A percentile compares a stretch with the other conserved stretches of the same genome.
Evolutionary conservation across 2,329 filamentous ascomycete genomes (phyloP).

Genomic region (Neonectria coccinea): DNA sequence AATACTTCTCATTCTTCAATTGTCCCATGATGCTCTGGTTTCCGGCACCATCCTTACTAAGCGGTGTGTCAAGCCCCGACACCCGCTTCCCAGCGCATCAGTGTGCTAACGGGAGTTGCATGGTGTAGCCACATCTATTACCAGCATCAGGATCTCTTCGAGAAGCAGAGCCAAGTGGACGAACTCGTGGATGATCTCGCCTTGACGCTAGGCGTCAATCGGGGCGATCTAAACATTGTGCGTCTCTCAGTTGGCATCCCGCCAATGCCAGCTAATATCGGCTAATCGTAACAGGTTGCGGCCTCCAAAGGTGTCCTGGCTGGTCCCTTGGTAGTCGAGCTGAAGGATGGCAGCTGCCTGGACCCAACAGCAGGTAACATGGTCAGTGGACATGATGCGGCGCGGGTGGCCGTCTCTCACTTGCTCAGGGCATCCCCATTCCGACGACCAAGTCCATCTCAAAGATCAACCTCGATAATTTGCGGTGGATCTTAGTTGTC

Average conservation of each 20-base stretch:
- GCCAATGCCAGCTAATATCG: not conserved
- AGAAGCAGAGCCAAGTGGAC: conserved; percentile 76
- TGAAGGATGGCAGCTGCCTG: conserved; percentile 57
- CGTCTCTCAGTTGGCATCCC: conserved; percentile 36
- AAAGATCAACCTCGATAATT: conserved; percentile 59
- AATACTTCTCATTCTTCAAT: conserved; percentile 68
- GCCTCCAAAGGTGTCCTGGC: conserved; percentile 78
- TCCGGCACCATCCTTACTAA: conserved; percentile 69
- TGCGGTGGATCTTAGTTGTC: conserved; percentile 77
- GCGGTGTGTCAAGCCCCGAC: conserved; percentile 54
- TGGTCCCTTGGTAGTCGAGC: conserved; percentile 65
- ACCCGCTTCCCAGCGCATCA: conserved; percentile 6
- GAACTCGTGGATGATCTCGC: conserved; percentile 80
- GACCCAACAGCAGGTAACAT: conserved; percentile 47
- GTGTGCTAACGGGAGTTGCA: not conserved
- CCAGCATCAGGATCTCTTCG: conserved; percentile 78
- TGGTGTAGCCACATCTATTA: conserved; percentile 80
- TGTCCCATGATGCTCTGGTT: conserved; percentile 69
- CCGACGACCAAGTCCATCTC: conserved; percentile 65
- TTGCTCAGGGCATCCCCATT: conserved; percentile 68
- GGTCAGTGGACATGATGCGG: conserved; percentile 36
- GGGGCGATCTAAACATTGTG: conserved; percentile 78
- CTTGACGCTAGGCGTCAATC: conserved; percentile 72
- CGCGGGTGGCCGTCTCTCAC: conserved; percentile 23
- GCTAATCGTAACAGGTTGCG: conserved; percentile 66